Percentiles rank a stretch among this genome's conserved stretches.
Evolutionary conservation across 2,329 filamentous ascomycete species (phyloP).

Genomic region (Oidium heveae): DNA sequence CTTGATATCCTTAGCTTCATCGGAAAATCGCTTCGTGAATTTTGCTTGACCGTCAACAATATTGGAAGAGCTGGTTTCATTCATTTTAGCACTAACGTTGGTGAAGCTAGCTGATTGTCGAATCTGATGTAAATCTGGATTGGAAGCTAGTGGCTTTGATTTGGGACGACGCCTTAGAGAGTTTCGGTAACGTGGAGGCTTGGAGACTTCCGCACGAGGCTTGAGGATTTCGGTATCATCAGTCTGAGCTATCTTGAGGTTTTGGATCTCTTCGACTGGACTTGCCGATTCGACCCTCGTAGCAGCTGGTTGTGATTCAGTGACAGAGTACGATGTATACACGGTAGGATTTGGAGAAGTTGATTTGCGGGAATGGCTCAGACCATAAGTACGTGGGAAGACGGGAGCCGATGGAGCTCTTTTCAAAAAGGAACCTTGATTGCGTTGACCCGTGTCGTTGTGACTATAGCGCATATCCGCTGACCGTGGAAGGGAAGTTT

Average conservation of each 20-base stretch:
- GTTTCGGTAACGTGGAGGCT: conserved; percentile 13
- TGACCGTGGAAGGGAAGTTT: conserved; percentile 24
- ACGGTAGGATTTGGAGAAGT: conserved; percentile 21
- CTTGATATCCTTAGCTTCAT: conserved; percentile 41
- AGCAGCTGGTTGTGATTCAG: conserved; percentile 17
- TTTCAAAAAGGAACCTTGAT: neutral
- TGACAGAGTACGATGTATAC: conserved; percentile 22
- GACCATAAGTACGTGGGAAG: conserved; percentile 27
- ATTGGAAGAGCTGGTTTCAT: conserved; percentile 19
- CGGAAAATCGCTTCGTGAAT: conserved; percentile 45
- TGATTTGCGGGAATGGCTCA: conserved; percentile 5
- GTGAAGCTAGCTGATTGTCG: conserved; percentile 43
- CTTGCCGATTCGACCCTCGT: neutral
- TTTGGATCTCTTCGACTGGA: neutral
- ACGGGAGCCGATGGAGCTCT: conserved; percentile 30
- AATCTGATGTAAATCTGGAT: conserved; percentile 26
- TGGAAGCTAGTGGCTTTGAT: conserved; percentile 23
- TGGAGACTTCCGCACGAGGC: conserved; percentile 25
- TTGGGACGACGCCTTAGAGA: conserved; percentile 18
- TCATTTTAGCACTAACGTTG: conserved; percentile 24
- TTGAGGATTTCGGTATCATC: conserved; percentile 24
- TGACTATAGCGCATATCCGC: neutral
- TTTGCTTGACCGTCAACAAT: conserved; percentile 21
- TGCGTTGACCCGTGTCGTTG: conserved; percentile 28
- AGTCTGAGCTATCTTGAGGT: neutral